Percentiles rank a stretch among this genome's conserved stretches.
Conservation (phyloP, 164 flowering plant genomes). For the Sextonia rubra region DNA sequence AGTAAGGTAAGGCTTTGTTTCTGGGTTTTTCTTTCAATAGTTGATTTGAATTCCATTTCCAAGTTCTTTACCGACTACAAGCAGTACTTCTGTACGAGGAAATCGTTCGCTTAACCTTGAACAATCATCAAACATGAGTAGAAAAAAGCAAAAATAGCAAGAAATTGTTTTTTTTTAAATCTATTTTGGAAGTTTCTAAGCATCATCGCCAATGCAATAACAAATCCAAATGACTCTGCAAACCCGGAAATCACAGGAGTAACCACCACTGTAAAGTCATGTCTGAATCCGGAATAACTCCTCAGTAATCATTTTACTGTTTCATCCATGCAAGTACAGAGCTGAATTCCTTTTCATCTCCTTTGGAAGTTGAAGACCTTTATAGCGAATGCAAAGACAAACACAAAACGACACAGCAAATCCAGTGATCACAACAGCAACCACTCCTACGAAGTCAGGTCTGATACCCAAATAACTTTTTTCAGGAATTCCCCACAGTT, state of each 20-base stretch:
- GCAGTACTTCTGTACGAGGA: too few relatives aligned
- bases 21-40: neutral
- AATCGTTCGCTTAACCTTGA: too few relatives aligned
- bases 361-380: slow-evolving; percentile 39
- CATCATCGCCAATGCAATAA: slow-evolving; percentile 39
- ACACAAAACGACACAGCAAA: slow-evolving; percentile 35
- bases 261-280: slow-evolving; percentile 33
- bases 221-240: slow-evolving; percentile 33
- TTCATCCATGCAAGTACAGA: too few relatives aligned
- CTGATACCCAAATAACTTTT: slow-evolving; percentile 34
- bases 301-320: slow-evolving; percentile 29
- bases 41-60: neutral
- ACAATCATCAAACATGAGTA: neutral
- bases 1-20: neutral
- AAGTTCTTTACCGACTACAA: neutral
- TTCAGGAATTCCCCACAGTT: slow-evolving; percentile 29
- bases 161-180: slow-evolving; percentile 7
- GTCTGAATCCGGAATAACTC: slow-evolving; percentile 32
- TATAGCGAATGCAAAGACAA: slow-evolving; percentile 42
- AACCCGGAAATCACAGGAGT: slow-evolving; percentile 22
- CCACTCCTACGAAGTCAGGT: slow-evolving; percentile 35
- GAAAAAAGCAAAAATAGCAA: neutral
- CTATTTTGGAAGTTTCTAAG: slow-evolving; percentile 37
- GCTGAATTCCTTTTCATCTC: slow-evolving; percentile 19
- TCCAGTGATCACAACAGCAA: slow-evolving; percentile 23